These are phyloP conservation scores for Zymoseptoria brevis DNA, from an alignment of 2,329 filamentous ascomycete genomes.

Conservation along the genomic window DNA sequence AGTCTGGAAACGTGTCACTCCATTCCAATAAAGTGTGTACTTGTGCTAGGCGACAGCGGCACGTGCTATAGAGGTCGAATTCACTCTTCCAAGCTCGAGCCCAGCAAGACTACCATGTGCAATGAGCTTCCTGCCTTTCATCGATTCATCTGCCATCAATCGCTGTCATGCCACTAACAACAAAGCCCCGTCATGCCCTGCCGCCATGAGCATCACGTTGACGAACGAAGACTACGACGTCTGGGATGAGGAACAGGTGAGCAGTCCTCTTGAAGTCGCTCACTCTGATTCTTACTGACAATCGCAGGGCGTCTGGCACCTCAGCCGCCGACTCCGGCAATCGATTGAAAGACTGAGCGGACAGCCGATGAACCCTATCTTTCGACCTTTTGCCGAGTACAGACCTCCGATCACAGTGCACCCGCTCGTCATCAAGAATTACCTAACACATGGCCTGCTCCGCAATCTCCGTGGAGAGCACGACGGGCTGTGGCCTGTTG, in stretches of 20 bases:
- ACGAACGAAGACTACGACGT: neutral
- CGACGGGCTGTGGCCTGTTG: neutral
- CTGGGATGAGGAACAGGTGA: neutral
- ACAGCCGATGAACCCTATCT: neutral
- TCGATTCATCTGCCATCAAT: neutral
- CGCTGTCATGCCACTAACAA: neutral
- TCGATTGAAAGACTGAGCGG: neutral
- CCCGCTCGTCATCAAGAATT: neutral
- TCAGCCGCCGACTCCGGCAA: neutral
- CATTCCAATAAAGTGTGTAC: no score
- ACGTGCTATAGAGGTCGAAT: no score
- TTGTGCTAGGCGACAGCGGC: no score
- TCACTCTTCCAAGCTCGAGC: neutral
- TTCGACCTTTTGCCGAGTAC: neutral
- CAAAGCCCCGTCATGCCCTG: neutral
- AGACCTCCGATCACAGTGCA: neutral
- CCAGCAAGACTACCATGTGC: neutral
- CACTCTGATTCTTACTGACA: no score
- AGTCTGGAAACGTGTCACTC: no score
- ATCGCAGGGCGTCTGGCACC: neutral
- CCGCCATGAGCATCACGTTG: neutral
- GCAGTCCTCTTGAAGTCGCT: no score
- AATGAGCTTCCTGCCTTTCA: neutral
- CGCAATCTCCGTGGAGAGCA: neutral
- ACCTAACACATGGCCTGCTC: neutral